Base-by-base conservation (phyloP, 192 early-diverging fungal species). In the Podila verticillata region DNA sequence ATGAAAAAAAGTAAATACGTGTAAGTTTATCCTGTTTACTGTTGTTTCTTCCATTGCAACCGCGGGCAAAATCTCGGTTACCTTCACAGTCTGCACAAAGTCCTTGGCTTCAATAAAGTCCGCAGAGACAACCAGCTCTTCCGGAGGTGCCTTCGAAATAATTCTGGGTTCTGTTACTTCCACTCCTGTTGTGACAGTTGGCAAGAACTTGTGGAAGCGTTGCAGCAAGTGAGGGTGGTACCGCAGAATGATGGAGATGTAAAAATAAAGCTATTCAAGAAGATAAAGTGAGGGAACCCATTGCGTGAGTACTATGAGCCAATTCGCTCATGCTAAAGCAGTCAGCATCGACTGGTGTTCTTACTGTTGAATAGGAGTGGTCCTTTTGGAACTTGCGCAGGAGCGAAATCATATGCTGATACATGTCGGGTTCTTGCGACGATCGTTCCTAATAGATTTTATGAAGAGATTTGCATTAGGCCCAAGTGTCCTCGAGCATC, bases 41-140 rank as follows among this genome's bases (percentile, higher is more conserved):
- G 63, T 29, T 3, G 26, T 6, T 2, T 3, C 26, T 7, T 7
- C 61, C 17, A 44, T 20, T 28, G 17, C 24, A 35, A n/a, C n/a
- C n/a, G n/a, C n/a, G n/a, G n/a, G n/a, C n/a, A n/a, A n/a, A n/a
- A n/a, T n/a, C n/a, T n/a, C n/a, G 15, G 7, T 65, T 68, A 80
- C 77, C 70, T 80, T 72, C 44, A 80, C 77, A 26, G 77, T 72
- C 48, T 80, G 77, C 17, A 80, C 77, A 72, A 80, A 80, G 35
- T 80, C 70, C 57, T 80, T 80, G 5, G 77, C 77, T 51, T 80
- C 77, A 51, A 80, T 80, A 64, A 80, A 80, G 20, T 80, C 77
- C 6, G 77, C 69, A 17, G 77, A 80, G 4, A 80, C 65, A 5
- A 80, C 77, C 19, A 80, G 48, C 26, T 80, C 77, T 72, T 80